These are phyloP conservation scores for Paraleonurus japonicus DNA, from an alignment of 257 asterid genomes.

Conservation along the genomic window DNA sequence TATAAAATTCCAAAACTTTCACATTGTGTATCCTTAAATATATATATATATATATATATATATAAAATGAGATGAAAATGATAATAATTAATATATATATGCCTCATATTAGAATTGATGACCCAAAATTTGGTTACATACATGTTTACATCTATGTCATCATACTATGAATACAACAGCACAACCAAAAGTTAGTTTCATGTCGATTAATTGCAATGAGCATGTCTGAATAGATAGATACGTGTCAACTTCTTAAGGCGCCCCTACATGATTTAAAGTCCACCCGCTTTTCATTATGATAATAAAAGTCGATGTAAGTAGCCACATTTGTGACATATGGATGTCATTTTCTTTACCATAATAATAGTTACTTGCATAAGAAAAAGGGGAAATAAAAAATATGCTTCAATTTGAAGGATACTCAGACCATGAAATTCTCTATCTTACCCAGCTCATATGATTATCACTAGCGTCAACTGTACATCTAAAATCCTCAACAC, in stretches of 20 bases:
- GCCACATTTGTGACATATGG: neutral
- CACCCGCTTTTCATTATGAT: neutral
- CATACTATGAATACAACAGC: no score
- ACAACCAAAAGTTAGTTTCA: neutral
- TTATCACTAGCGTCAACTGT: neutral
- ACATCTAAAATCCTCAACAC: neutral
- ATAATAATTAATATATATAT: no score
- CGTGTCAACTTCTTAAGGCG: neutral
- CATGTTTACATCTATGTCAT: no score
- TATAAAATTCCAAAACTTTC: no score
- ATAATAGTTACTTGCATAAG: conserved; percentile 7
- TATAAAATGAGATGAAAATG: no score
- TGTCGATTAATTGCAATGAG: no score
- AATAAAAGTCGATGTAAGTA: neutral
- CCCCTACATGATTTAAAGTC: neutral
- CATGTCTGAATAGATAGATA: no score
- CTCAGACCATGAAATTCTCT: neutral
- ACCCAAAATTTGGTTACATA: no score
- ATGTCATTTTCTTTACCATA: neutral
- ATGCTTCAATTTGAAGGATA: conserved; percentile 6
- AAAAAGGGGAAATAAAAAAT: neutral
- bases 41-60: no score
- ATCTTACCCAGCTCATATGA: neutral
- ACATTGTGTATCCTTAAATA: no score
- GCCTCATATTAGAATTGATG: no score